Evolutionary conservation across 768 basidiomycete species (phyloP), one percentile per base, ranked within the genome.

Genomic region (Kwoniella sp.): DNA sequence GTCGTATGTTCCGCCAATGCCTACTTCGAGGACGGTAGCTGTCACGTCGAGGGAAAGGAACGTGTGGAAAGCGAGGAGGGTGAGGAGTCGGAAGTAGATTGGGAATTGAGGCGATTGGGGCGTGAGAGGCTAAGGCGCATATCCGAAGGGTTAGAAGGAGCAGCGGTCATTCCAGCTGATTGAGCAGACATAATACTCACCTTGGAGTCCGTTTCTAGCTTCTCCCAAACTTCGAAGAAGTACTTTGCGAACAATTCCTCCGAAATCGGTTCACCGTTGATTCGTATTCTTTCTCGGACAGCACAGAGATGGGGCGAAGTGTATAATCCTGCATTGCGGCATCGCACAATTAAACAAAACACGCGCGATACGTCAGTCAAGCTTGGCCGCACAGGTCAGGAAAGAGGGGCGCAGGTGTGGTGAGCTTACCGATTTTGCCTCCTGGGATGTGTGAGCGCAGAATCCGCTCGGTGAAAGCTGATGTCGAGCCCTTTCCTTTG

Each of bases 401-500:
- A 20, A 5, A 4, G n/a, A 55, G 38, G 23, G 7, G 13, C 13
- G 41, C 17, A 74, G n/a, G n/a, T n/a, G n/a, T n/a, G n/a, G n/a
- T n/a, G n/a, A n/a, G n/a, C 87, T 69, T 4, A 54, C 60, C 76
- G 91, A 93, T 95, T 68, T 91, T 86, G 83, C 88, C 93, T 84
- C 89, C 62, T 25, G 59, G 64, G 37, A 91, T 84, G 82, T 7
- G 93, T 89, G 69, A 82, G n/a, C 91, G 86, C 55, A 98, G 83
- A 58, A 97, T 88, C 11, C 90, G 91, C 73, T 93, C 90, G 3
- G 87, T 86, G 74, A 98, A 98, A 8, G 96, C 95, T 69, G 91
- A 92, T 0, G 96, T 93, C 2, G 95, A 98, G 7, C 95, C 95
- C 80, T 99, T 99, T 34, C 95, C 95, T 82, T 99, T 99, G 3